These are phyloP conservation scores for Carex scoparia DNA, from an alignment of 176 grass and related monocot species.

Conservation along the genomic window DNA sequence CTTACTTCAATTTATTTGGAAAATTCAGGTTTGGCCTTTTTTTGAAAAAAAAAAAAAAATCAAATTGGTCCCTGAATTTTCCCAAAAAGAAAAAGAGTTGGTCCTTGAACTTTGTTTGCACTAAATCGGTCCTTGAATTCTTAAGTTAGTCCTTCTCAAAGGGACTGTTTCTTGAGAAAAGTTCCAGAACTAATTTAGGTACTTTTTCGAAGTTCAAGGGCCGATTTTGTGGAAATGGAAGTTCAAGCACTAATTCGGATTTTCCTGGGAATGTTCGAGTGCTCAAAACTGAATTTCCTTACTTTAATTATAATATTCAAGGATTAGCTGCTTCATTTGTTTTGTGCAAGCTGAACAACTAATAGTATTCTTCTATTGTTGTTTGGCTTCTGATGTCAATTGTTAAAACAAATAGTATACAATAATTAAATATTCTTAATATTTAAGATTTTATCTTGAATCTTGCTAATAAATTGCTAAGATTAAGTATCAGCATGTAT, in stretches of 20 bases:
- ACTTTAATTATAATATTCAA: slow-evolving; percentile 3
- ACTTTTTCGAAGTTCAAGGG: background rate
- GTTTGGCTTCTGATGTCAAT: background rate
- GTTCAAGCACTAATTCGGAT: background rate
- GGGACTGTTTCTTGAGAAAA: background rate
- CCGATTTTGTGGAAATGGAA: background rate
- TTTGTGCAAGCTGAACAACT: background rate
- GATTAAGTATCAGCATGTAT: background rate
- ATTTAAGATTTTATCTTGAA: background rate
- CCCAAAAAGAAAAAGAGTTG: background rate
- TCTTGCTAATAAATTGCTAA: background rate
- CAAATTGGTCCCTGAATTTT: background rate
- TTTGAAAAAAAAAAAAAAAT: background rate
- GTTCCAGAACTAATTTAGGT: too few species aligned
- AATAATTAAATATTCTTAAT: background rate
- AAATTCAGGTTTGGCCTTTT: background rate
- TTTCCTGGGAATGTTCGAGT: too few species aligned
- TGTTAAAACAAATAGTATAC: background rate
- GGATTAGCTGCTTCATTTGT: background rate
- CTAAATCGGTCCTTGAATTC: background rate
- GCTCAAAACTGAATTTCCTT: background rate
- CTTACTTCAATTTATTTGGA: background rate
- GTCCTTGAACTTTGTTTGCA: background rate
- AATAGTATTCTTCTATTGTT: background rate
- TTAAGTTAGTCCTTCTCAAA: background rate